These are phyloP conservation scores for Dimocarpus longan DNA, from an alignment of 345 rosid species.

Conservation along the genomic window DNA sequence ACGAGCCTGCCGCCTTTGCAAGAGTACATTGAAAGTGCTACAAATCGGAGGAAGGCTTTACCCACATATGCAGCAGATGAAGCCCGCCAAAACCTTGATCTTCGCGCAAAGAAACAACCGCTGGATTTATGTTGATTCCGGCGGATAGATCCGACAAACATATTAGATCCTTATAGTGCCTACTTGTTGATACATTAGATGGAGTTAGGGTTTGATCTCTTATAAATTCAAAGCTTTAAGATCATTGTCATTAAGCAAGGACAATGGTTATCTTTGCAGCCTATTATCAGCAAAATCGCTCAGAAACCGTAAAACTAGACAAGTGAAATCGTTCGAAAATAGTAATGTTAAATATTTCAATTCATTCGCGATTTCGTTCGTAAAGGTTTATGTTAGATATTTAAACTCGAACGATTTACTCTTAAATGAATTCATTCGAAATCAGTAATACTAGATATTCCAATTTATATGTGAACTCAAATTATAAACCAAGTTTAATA, in stretches of 20 bases:
- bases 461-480: too few species aligned
- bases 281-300: too few species aligned
- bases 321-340: too few species aligned
- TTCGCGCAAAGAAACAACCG: conserved; percentile 35
- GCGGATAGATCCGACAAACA: not conserved
- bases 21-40: conserved; percentile 70
- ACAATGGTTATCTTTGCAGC: too few species aligned
- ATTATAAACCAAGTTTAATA: too few species aligned
- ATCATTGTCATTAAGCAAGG: not conserved
- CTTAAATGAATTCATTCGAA: too few species aligned
- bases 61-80: conserved; percentile 34
- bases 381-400: too few species aligned
- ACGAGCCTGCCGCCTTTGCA: conserved; percentile 62
- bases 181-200: not conserved
- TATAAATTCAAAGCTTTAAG: not conserved
- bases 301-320: too few species aligned
- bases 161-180: not conserved
- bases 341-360: too few species aligned
- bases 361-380: too few species aligned
- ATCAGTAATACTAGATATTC: too few species aligned
- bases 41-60: conserved; percentile 50
- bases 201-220: not conserved
- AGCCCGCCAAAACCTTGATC: conserved; percentile 22
- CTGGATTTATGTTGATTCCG: conserved; percentile 44
- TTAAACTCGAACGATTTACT: too few species aligned